Base-by-base conservation (phyloP, 805 yeast genomes). In the Candida nanaspora region DNA sequence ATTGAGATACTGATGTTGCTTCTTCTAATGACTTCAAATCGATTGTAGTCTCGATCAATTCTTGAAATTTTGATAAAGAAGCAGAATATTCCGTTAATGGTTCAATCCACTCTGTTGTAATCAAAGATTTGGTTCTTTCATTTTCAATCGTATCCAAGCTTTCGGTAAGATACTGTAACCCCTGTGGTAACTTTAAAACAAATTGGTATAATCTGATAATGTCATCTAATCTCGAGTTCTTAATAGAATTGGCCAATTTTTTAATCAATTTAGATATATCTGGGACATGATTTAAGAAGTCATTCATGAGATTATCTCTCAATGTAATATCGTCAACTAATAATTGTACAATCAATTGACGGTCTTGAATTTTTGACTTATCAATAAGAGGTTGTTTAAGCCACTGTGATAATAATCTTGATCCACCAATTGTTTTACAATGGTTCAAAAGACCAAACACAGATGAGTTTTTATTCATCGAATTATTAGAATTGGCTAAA, bases 301-400 rank as follows among this genome's bases (percentile, higher is more conserved):
- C 84, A 30, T 76, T 79, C 46, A 81, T 83, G 33, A 89, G 58
- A 19, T 71, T 66, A 11, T 80, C 75, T 44, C 96, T 71, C 40
- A 83, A 55, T 46, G 75, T 76, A 6, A 86, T 62, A 50, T 88
- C 85, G 26, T 81, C 74, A n/a, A 85, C 68, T 47, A 93, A 63
- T 43, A 74, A 71, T 22, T 78, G 82, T n/a, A 91, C 95, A 38
- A 93, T 64, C 7, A 66, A 59, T 48, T 86, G 96, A 38, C 99
- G 72, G 34, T 78, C 69, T 31, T 64, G 59, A 31, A 93, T 88
- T 38, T 70, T 77, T 0, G 50, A 54, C 10, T 72, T 55, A 48
- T 78, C 78, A 40, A 95, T 80, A 37, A 93, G 69, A 1, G 99
- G 99, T 61, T 93, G 98, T 55, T 91, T 93, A 45, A 93, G 70